These are phyloP conservation scores for Trichosporon coremiiforme DNA, from an alignment of 1,284 basidiomycete genomes.

Conservation along the genomic window DNA sequence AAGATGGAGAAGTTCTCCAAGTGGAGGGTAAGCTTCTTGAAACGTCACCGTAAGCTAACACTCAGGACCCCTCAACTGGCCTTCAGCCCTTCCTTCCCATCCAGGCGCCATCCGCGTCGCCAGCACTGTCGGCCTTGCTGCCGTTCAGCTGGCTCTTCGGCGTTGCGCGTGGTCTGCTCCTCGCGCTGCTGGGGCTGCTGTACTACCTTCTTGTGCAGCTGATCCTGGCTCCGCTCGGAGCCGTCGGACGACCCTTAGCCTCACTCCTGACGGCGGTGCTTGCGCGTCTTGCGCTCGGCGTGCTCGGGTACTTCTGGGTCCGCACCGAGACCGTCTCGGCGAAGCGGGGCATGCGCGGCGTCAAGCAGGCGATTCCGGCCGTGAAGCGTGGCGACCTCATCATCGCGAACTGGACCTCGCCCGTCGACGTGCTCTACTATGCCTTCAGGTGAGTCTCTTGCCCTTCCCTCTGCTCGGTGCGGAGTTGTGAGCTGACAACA, in stretches of 20 bases:
- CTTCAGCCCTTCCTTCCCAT: conserved; percentile 40
- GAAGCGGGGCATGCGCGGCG: conserved; percentile 34
- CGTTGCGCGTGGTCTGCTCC: conserved; percentile 33
- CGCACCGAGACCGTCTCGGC: conserved; percentile 46
- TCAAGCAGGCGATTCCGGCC: conserved; percentile 52
- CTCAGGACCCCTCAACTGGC: conserved; percentile 55
- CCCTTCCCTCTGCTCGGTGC: no score
- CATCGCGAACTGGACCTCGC: conserved; percentile 83
- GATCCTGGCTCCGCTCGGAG: background rate
- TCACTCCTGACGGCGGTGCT: conserved; percentile 35
- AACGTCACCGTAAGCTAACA: conserved; percentile 22
- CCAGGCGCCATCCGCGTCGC: conserved; percentile 7
- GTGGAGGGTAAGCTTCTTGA: conserved; percentile 54
- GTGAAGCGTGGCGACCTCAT: conserved; percentile 78
- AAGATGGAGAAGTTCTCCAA: conserved; percentile 57
- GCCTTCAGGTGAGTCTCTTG: conserved; percentile 68
- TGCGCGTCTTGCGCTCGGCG: conserved; percentile 44
- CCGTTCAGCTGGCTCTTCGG: conserved; percentile 36
- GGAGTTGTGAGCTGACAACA: conserved; percentile 46
- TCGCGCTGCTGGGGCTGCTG: conserved; percentile 29
- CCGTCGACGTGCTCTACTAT: conserved; percentile 83
- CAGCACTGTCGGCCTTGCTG: conserved; percentile 44
- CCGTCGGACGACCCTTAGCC: conserved; percentile 18
- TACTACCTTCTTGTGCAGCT: conserved; percentile 25
- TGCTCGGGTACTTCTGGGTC: conserved; percentile 55